Evolutionary conservation across 768 basidiomycete species (phyloP), one percentile per base, ranked within the genome.

Genomic region (Leccinum pellstonianum): DNA sequence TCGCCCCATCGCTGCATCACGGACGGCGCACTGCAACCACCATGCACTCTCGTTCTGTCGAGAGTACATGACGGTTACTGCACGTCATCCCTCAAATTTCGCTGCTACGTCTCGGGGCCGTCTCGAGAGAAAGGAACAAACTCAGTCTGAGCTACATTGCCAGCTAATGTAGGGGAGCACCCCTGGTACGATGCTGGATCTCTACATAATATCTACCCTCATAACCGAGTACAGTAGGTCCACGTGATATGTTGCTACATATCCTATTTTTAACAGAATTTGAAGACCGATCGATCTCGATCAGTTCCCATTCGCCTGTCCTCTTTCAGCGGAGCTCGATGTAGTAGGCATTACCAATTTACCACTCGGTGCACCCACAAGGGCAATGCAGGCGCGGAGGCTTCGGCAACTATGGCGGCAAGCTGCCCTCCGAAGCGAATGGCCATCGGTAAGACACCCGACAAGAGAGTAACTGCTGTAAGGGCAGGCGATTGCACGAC

Each of bases 401-500:
- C 23, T 48, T 48, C 23, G 1, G 47, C 27, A 19, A 46, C 5
- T 11, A 12, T 19, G 19, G 4, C n/a, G 1, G 12, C 9, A 41
- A 51, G 59, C 23, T 37, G 53, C 27, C 41, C 31, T 9, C 56
- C 51, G 7, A 57, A 55, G 6, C 41, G 52, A n/a, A 64, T 14
- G 14, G 17, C 51, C 3, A 53, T 50, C 5, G 63, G 64, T n/a
- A 69, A 47, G 17, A 41, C 5, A 29, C 67, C 59, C 7, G 56
- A 9, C 0, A 69, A 31, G 25, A 72, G 43, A 3, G 51, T 43
- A 19, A 47, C 14, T 9, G 21, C 6, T 17, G 61, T 61, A 17
- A 68, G 27, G 5, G 2, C 25, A 2, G 63, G 61, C 1, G 71
- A 69, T 19, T 55, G 41, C 25, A 64, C 8, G 5, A 7, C 35